Percentiles rank a stretch among this genome's conserved stretches.
phyloP scores from a whole-genome alignment of 768 basidiomycete genomes.

The Butyriboletus loyo region DNA sequence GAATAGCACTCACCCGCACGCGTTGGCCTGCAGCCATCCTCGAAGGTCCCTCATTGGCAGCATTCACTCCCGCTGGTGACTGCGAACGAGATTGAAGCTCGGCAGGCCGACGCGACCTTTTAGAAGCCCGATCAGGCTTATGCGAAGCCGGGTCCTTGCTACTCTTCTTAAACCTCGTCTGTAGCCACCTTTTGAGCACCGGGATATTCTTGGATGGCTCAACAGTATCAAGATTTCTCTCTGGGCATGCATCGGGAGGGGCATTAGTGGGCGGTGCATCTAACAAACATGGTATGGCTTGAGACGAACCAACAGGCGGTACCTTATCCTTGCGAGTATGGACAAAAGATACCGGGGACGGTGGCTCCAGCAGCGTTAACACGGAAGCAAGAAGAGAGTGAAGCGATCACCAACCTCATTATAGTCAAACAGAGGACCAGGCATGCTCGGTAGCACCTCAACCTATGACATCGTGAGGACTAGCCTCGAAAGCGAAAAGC shows the following conservation, averaged over 20 bases:
- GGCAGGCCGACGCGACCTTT: neutral
- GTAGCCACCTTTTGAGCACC: neutral
- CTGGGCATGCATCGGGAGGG: neutral
- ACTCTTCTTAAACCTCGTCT: neutral
- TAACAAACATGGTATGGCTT: neutral
- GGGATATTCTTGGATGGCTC: neutral
- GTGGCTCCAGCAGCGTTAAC: neutral
- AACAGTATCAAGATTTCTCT: too few relatives aligned
- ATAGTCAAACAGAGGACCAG: neutral
- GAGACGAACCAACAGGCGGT: neutral
- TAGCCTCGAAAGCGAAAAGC: neutral
- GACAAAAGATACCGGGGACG: neutral
- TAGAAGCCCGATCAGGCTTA: neutral
- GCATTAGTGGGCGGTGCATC: neutral
- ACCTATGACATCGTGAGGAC: neutral
- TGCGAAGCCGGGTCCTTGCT: neutral
- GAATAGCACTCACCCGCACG: neutral
- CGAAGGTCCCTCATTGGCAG: neutral
- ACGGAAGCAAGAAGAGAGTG: neutral
- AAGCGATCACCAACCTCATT: neutral
- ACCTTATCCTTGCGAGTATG: neutral
- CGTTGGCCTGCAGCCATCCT: neutral
- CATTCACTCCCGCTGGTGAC: neutral
- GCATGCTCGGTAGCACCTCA: neutral
- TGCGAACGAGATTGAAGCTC: neutral